Base-by-base conservation (phyloP, 768 basidiomycete genomes). In the Agaricus blazei region DNA sequence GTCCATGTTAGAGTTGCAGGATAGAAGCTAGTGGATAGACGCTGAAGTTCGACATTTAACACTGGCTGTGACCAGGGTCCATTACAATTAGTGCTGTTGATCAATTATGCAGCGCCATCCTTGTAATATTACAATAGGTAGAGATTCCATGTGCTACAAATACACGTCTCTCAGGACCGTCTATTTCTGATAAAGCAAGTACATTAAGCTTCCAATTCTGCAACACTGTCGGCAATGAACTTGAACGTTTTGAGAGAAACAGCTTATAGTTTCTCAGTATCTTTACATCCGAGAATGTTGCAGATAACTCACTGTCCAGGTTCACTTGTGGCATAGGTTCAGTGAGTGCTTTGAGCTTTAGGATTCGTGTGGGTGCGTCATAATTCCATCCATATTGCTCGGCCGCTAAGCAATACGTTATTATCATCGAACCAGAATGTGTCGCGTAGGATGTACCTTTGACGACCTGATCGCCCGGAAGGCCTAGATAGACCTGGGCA, bases 401-500 rank as follows among this genome's bases (percentile, higher is more conserved):
- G 0, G 77, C 73, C 34, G 68, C 83, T 84, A 34, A 8, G 47
- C 38, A 47, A 28, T 23, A 36, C 11, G 38, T 54, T 36, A 47
- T 52, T 34, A 49, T 28, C 44, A 1, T 46, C 19, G 28, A 9
- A 40, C 38, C 29, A 46, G 41, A 6, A 36, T 29, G 47, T 11
- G 47, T 11, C n/a, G 23, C 14, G 34, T 45, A 34, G 3, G 15
- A 59, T 69, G 48, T 46, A 78, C 79, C 73, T 45, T 62, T 45
- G 14, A 79, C 60, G 12, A 78, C 65, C 41, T 73, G 65, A 23
- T 75, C 74, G 3, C 66, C 57, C 7, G 68, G 56, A 57, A 82
- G 67, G 24, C 84, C 83, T 41, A 89, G 72, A 63, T 87, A 88
- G 27, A 59, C 67, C 59, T 81, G 76, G 11, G 81, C 83, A 3